Evolutionary conservation across 345 rosid genomes (phyloP).

Genomic region (Lagerstroemia speciosa): DNA sequence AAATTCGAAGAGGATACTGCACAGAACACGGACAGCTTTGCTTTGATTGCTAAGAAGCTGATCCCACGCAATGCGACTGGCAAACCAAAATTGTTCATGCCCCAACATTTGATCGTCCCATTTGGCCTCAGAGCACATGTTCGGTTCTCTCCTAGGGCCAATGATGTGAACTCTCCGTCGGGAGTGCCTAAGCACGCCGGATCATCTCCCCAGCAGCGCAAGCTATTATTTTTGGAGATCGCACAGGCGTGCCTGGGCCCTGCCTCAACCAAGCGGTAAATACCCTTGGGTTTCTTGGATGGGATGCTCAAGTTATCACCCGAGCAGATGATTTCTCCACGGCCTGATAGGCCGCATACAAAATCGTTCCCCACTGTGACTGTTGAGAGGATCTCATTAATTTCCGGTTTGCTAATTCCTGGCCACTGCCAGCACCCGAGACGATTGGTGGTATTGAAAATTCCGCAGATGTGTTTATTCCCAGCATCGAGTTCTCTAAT

Average conservation of each 20-base stretch:
- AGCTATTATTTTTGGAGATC: conserved; percentile 10
- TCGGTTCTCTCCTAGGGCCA: conserved; percentile 57
- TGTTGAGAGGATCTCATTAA: conserved; percentile 4
- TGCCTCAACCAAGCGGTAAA: conserved; percentile 32
- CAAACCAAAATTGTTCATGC: conserved; percentile 36
- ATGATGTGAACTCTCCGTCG: conserved; percentile 25
- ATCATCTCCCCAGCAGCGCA: conserved; percentile 51
- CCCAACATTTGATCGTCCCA: conserved; percentile 55
- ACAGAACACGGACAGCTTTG: conserved; percentile 51
- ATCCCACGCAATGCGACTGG: conserved; percentile 20
- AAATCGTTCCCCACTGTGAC: conserved; percentile 50
- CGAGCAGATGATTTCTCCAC: conserved; percentile 20
- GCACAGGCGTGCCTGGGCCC: conserved; percentile 59
- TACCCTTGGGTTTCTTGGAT: neutral
- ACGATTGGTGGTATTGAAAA: conserved; percentile 10
- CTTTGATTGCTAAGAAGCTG: conserved; percentile 34
- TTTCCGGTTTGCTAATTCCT: neutral
- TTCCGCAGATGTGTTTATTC: conserved; percentile 43
- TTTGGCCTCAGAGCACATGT: conserved; percentile 44
- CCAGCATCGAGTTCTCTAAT: conserved; percentile 43
- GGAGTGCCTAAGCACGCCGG: neutral
- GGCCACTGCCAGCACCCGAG: conserved; percentile 56
- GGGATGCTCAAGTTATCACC: neutral
- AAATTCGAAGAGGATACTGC: conserved; percentile 26
- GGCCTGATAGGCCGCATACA: conserved; percentile 41